Percentiles rank a stretch among this genome's conserved stretches.
phyloP scores from a whole-genome alignment of 352 stramenopile genomes.

The Stramenopiles sp. region DNA sequence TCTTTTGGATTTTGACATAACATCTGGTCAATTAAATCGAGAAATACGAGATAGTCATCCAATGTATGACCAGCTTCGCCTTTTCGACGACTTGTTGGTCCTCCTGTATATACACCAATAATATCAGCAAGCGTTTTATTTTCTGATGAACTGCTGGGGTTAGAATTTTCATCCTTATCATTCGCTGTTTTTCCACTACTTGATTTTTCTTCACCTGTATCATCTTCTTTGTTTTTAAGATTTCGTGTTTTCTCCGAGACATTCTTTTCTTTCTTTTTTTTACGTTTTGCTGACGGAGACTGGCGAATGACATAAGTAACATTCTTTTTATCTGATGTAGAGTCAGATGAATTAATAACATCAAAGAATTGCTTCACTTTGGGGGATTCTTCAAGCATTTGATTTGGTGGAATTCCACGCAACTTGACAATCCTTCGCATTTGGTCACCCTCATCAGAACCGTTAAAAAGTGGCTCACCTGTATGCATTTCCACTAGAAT shows the following conservation, averaged over 20 bases:
- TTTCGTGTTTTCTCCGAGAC: background rate
- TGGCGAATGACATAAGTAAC: background rate
- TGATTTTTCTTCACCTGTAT: background rate
- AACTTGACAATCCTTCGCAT: constrained; percentile 67
- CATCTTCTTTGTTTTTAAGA: background rate
- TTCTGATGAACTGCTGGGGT: background rate
- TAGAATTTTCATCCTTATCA: background rate
- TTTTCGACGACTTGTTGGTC: constrained; percentile 19
- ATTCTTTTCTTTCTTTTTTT: background rate
- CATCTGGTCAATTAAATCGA: constrained; percentile 68
- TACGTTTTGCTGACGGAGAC: background rate
- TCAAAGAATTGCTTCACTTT: constrained; percentile 56
- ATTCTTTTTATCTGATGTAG: background rate
- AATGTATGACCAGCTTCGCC: constrained; percentile 27
- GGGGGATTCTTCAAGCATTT: constrained; percentile 50
- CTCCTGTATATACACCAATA: constrained; percentile 19
- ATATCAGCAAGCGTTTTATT: constrained; percentile 15
- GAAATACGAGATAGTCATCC: constrained; percentile 50
- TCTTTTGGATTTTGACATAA: constrained; percentile 53
- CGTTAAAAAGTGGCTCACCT: constrained; percentile 80
- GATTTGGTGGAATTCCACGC: constrained; percentile 44
- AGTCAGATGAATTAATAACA: background rate
- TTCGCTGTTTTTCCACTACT: background rate
- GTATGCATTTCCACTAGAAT: constrained; percentile 95
- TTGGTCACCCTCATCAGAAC: constrained; percentile 74